phyloP scores from a whole-genome alignment of 306 rosid species.

The Cucurbita argyrosperma region DNA sequence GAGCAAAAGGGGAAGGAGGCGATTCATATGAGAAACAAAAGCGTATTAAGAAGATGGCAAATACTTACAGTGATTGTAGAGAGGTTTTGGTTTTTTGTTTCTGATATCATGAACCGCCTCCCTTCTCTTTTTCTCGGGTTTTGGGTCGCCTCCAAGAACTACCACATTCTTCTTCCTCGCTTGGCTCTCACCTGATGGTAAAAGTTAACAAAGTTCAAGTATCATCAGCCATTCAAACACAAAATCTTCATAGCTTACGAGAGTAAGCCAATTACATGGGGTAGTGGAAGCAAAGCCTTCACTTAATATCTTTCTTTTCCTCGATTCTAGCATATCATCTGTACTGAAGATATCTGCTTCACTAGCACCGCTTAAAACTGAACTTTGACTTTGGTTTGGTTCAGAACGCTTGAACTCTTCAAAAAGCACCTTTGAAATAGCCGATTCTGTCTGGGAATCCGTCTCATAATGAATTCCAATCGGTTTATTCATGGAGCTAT shows the following conservation, averaged over 20 bases:
- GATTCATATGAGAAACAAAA: neutral
- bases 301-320: slow-evolving; percentile 46
- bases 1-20: slow-evolving; percentile 23
- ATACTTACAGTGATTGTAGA: slow-evolving; percentile 69
- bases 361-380: slow-evolving; percentile 11
- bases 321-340: slow-evolving; percentile 24
- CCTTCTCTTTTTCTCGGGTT: slow-evolving; percentile 25
- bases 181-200: slow-evolving; percentile 23
- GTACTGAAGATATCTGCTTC: slow-evolving; percentile 21
- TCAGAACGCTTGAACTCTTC: slow-evolving; percentile 46
- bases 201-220: slow-evolving; percentile 1
- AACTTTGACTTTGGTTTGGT: slow-evolving; percentile 16
- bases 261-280: neutral
- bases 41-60: neutral
- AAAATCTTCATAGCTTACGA: neutral
- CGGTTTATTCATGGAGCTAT: slow-evolving; percentile 8
- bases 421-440: slow-evolving; percentile 27
- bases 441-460: slow-evolving; percentile 18
- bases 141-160: slow-evolving; percentile 57
- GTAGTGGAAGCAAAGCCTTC: slow-evolving; percentile 33
- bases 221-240: neutral
- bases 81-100: slow-evolving; percentile 30
- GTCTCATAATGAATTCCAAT: slow-evolving; percentile 13
- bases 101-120: slow-evolving; percentile 7
- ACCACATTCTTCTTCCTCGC: slow-evolving; percentile 30